These are phyloP conservation scores for Prunus davidiana DNA, from an alignment of 306 rosid genomes.

Conservation along the genomic window DNA sequence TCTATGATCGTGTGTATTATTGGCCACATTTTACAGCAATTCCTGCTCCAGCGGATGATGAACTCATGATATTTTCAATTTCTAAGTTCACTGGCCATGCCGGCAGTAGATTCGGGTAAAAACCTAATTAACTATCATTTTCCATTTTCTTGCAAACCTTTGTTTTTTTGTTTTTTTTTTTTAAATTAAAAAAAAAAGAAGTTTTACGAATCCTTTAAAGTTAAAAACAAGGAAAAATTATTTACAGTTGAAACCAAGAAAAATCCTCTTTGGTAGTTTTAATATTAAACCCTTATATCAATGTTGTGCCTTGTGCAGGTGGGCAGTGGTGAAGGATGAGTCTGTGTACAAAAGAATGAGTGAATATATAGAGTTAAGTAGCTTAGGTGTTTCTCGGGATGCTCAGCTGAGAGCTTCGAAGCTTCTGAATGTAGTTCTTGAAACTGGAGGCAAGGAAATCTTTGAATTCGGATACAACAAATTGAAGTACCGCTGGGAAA, in stretches of 20 bases:
- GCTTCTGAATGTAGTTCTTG: slow-evolving; percentile 31
- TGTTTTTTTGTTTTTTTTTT: no score
- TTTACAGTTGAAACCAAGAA: background rate
- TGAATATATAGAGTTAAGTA: background rate
- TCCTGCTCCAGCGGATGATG: slow-evolving; percentile 47
- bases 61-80: slow-evolving; percentile 40
- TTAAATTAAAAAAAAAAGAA: no score
- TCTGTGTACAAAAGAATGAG: slow-evolving; percentile 39
- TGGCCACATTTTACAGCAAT: slow-evolving; percentile 62
- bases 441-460: slow-evolving; percentile 27
- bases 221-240: no score
- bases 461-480: slow-evolving; percentile 38
- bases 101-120: slow-evolving; percentile 51
- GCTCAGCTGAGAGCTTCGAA: slow-evolving; percentile 45
- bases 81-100: slow-evolving; percentile 63
- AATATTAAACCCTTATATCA: no score
- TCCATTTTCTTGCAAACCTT: background rate
- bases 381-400: slow-evolving; percentile 41
- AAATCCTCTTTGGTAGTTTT: no score
- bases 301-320: slow-evolving; percentile 18
- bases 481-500: slow-evolving; percentile 37
- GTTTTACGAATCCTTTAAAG: no score
- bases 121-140: background rate
- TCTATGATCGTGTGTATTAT: slow-evolving; percentile 43
- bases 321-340: slow-evolving; percentile 55